Conservation (phyloP, 179 eudicot genomes). For the Heliamphora pulchella region DNA sequence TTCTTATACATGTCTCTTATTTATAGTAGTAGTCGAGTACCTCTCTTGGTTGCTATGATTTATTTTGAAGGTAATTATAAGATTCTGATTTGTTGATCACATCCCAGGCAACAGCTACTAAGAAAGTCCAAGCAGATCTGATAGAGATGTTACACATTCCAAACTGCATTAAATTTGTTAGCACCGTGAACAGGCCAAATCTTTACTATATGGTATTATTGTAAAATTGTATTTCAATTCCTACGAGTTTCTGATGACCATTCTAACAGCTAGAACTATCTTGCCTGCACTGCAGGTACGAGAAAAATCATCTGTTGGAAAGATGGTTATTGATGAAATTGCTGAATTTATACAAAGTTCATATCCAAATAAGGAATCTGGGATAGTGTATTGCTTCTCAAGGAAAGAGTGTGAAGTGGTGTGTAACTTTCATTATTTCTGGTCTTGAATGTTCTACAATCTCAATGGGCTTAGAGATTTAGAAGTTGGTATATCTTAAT, state of each 20-base stretch:
- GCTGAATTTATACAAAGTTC: constrained; percentile 72
- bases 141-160: constrained; percentile 88
- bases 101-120: constrained; percentile 96
- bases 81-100: constrained; percentile 10
- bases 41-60: constrained; percentile 1
- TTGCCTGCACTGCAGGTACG: constrained; percentile 51
- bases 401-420: constrained; percentile 98
- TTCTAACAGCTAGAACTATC: constrained; percentile 10
- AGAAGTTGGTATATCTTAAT: not conserved
- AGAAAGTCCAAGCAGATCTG: constrained; percentile 87
- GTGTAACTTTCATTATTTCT: not conserved
- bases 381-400: constrained; percentile 93
- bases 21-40: not conserved
- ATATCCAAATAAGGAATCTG: constrained; percentile 89
- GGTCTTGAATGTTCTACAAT: not conserved
- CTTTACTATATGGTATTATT: constrained; percentile 76
- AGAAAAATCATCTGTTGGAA: constrained; percentile 83
- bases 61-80: not conserved
- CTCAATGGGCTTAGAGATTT: not conserved
- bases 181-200: constrained; percentile 94
- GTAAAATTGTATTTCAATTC: not conserved
- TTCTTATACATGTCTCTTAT: not conserved
- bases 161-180: constrained; percentile 80
- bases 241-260: constrained; percentile 3
- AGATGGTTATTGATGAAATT: constrained; percentile 74